A percentile compares a stretch with the other conserved stretches of the same genome.
Evolutionary conservation across 345 rosid genomes (phyloP).

Genomic region (Hypericum perforatum): DNA sequence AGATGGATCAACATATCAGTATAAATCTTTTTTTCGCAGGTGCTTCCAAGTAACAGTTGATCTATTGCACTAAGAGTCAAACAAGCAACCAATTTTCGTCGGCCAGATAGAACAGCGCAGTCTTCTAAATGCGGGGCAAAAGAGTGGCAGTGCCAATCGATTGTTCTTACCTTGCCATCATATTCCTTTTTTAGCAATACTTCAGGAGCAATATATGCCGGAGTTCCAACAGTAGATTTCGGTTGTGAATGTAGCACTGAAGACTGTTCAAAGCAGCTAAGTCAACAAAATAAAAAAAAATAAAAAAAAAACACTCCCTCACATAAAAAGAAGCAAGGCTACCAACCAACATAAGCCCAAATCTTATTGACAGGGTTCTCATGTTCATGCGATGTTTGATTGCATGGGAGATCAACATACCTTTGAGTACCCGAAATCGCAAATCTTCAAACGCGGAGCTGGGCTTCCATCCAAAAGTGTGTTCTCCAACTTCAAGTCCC

Average conservation of each 20-base stretch:
- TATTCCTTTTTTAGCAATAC: slow-evolving; percentile 93
- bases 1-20: slow-evolving; percentile 7
- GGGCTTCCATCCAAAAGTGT: slow-evolving; percentile 95
- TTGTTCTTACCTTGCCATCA: slow-evolving; percentile 77
- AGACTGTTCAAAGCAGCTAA: slow-evolving; percentile 41
- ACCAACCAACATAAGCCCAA: not conserved
- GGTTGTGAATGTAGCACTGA: slow-evolving; percentile 96
- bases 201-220: slow-evolving; percentile 99
- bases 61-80: no score
- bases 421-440: slow-evolving; percentile 99
- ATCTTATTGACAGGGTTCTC: not conserved
- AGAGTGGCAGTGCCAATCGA: not conserved
- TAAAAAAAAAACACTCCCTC: slow-evolving; percentile 7
- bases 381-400: no score
- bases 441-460: slow-evolving; percentile 86
- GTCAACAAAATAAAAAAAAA: slow-evolving; percentile 5
- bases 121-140: no score
- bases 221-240: slow-evolving; percentile 96
- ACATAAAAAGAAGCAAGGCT: not conserved
- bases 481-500: slow-evolving; percentile 92
- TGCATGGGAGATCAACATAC: slow-evolving; percentile 18
- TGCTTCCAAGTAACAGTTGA: no score
- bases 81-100: no score
- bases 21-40: no score
- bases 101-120: no score